Base-by-base conservation (phyloP, 306 rosid genomes). In the Luffa acutangula region DNA sequence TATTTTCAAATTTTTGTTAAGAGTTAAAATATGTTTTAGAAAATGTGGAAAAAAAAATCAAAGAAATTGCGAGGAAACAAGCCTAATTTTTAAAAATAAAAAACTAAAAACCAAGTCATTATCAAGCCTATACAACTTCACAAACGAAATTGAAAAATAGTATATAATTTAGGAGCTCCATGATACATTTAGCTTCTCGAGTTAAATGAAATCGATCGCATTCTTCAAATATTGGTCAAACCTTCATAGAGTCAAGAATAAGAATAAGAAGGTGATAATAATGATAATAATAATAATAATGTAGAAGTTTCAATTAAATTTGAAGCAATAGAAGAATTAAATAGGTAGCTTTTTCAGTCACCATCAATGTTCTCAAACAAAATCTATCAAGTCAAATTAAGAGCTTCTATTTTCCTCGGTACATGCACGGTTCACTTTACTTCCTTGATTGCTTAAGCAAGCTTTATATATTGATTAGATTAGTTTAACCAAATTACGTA, bases 381-480 rank as follows among this genome's bases (percentile, higher is more conserved):
- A 72, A 45, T 72, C 77, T 45, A 72, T 9, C 6, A 72, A 73
- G 43, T 71, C 76, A 71, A 71, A 46, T 9, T 42, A 18, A n/a
- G 42, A 39, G 37, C 53, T 43, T 20, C 8, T 43, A 14, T 43
- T 39, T 41, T 20, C 48, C 42, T 18, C 9, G 20, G 20, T 56
- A 79, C 51, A 62, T 73, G 60, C 78, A 9, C 72, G 80, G 34
- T 77, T 82, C 76, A 71, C 56, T 71, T 2, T 11, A 69, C 57
- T 49, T 49, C 43, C 59, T 14, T 49, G 6, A 73, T 49, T 73
- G 73, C 84, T 78, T 51, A 39, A 13, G 82, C 57, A 54, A n/a
- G 17, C 20, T 37, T 59, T 43, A 42, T 7, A 9, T 71, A 39
- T 7, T 34, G 56, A 75, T 37, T 60, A 80, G 54, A 67, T 84